A percentile compares a stretch with the other conserved stretches of the same genome.
phyloP scores from a whole-genome alignment of 257 asterid species.

The Parsonsia alboflavescens region DNA sequence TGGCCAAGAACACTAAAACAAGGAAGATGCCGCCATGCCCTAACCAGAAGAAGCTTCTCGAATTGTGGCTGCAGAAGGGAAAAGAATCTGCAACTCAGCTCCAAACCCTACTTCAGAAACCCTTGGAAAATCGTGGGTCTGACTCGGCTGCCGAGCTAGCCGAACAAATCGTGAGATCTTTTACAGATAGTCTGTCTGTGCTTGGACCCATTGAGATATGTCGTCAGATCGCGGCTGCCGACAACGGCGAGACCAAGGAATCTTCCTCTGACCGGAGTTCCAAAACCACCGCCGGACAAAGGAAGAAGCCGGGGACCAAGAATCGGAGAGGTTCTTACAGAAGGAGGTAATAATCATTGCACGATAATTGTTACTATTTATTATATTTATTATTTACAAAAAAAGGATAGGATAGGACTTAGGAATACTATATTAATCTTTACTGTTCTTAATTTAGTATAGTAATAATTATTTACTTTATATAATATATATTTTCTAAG shows the following conservation, averaged over 20 bases:
- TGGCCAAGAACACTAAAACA: neutral
- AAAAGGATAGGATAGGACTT: too few species aligned
- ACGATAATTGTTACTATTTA: neutral
- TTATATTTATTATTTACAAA: neutral
- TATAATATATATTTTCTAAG: neutral
- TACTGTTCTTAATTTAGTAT: neutral
- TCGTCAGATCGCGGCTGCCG: slow-evolving; percentile 39
- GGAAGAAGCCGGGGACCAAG: slow-evolving; percentile 31
- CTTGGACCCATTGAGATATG: slow-evolving; percentile 13
- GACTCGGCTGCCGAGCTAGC: slow-evolving; percentile 27
- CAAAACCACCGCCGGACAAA: slow-evolving; percentile 7
- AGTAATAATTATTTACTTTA: too few species aligned
- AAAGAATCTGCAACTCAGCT: slow-evolving; percentile 35
- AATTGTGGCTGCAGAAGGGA: slow-evolving; percentile 35
- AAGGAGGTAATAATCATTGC: slow-evolving; percentile 43
- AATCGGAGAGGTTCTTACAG: slow-evolving; percentile 63
- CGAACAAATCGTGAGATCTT: slow-evolving; percentile 37
- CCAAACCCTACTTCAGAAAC: slow-evolving; percentile 30
- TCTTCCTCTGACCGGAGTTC: slow-evolving; percentile 25
- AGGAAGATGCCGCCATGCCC: slow-evolving; percentile 2
- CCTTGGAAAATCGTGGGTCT: slow-evolving; percentile 14
- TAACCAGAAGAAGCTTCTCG: neutral
- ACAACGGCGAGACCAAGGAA: slow-evolving; percentile 22
- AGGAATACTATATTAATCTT: neutral
- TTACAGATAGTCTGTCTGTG: slow-evolving; percentile 30